These are phyloP conservation scores for Cladosporium cucumerinum DNA, from an alignment of 2,329 filamentous ascomycete genomes.

Conservation along the genomic window DNA sequence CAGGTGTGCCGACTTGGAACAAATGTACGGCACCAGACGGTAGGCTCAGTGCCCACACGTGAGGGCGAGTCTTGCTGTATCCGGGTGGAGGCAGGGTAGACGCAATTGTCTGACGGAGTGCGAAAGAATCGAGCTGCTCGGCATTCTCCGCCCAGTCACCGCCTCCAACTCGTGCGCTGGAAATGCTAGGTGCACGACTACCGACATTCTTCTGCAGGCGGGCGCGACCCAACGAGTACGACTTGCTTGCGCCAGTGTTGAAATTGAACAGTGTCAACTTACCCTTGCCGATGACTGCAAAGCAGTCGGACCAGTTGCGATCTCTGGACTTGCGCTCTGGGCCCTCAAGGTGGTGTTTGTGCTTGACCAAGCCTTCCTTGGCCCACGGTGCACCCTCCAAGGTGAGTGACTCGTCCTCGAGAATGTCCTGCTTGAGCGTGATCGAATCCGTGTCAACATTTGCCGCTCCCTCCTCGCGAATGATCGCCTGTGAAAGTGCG, in stretches of 20 bases:
- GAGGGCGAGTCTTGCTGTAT: slow-evolving; percentile 83
- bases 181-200: slow-evolving; percentile 36
- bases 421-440: slow-evolving; percentile 45
- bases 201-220: slow-evolving; percentile 19
- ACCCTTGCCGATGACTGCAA: slow-evolving; percentile 93
- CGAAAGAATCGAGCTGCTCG: slow-evolving; percentile 81
- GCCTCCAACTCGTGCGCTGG: slow-evolving; percentile 74
- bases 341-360: slow-evolving; percentile 93
- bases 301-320: slow-evolving; percentile 89
- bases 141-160: slow-evolving; percentile 99
- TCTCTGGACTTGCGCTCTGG: slow-evolving; percentile 91
- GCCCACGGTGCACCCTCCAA: slow-evolving; percentile 95
- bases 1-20: slow-evolving; percentile 95
- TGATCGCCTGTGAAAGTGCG: slow-evolving; percentile 92
- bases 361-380: slow-evolving; percentile 91
- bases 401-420: slow-evolving; percentile 90
- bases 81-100: slow-evolving; percentile 85
- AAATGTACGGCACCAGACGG: slow-evolving; percentile 92
- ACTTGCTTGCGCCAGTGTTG: slow-evolving; percentile 61
- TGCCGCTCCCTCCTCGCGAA: slow-evolving; percentile 73
- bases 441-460: slow-evolving; percentile 38
- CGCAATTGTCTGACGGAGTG: slow-evolving; percentile 85
- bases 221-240: slow-evolving; percentile 38
- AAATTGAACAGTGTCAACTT: slow-evolving; percentile 95
- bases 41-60: slow-evolving; percentile 91